These are phyloP conservation scores for Aureobasidium namibiae DNA, from an alignment of 2,329 filamentous ascomycete genomes.

Conservation along the genomic window DNA sequence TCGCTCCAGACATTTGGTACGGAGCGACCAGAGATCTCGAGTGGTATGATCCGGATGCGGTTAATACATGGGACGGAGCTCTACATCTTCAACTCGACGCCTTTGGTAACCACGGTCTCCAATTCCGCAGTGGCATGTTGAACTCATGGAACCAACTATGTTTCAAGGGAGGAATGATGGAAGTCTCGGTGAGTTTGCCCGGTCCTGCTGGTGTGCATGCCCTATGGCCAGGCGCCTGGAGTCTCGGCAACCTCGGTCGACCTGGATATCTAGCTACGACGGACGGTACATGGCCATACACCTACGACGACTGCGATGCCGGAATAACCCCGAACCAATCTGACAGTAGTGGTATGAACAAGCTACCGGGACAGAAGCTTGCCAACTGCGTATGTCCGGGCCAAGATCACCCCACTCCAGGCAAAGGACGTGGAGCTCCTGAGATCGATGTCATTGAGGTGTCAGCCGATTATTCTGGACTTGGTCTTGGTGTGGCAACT, in stretches of 20 bases:
- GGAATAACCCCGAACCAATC: slow-evolving; percentile 45
- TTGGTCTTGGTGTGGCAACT: slow-evolving; percentile 36
- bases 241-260: slow-evolving; percentile 46
- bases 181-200: slow-evolving; percentile 45
- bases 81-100: slow-evolving; percentile 39
- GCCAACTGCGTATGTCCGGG: slow-evolving; percentile 37
- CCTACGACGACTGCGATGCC: slow-evolving; percentile 42
- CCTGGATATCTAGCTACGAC: slow-evolving; percentile 46
- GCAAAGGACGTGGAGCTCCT: slow-evolving; percentile 39
- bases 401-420: slow-evolving; percentile 41
- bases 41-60: slow-evolving; percentile 46
- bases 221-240: slow-evolving; percentile 47
- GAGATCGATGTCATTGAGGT: slow-evolving; percentile 43
- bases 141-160: slow-evolving; percentile 48
- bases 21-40: slow-evolving; percentile 44
- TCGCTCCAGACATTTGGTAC: slow-evolving; percentile 47
- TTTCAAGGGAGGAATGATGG: slow-evolving; percentile 47
- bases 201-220: slow-evolving; percentile 42
- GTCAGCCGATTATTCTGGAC: slow-evolving; percentile 26
- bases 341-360: slow-evolving; percentile 33
- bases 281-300: slow-evolving; percentile 49
- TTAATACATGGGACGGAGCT: slow-evolving; percentile 41
- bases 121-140: slow-evolving; percentile 44
- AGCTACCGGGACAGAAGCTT: slow-evolving; percentile 37
- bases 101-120: slow-evolving; percentile 38